These are phyloP conservation scores for Microdochium nivale DNA, from an alignment of 2,329 filamentous ascomycete genomes.

Conservation along the genomic window DNA sequence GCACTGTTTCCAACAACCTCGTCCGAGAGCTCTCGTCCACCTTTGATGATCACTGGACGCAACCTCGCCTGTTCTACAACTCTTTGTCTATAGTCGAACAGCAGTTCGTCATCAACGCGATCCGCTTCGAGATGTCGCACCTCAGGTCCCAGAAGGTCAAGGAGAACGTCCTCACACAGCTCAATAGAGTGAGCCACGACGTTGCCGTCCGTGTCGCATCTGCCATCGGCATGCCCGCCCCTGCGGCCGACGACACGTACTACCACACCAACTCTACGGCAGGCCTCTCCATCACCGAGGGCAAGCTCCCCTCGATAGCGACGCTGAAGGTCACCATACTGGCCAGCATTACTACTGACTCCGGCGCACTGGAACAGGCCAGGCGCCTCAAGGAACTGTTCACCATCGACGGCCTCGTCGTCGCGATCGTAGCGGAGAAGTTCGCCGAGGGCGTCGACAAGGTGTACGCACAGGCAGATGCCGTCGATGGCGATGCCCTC, in stretches of 20 bases:
- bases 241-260: constrained; percentile 50
- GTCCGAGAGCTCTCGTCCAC: constrained; percentile 50
- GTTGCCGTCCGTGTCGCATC: constrained; percentile 55
- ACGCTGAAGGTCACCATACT: constrained; percentile 58
- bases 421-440: constrained; percentile 52
- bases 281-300: constrained; percentile 50
- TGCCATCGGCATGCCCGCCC: constrained; percentile 50
- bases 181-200: constrained; percentile 62
- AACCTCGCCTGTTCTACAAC: constrained; percentile 68
- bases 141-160: constrained; percentile 49
- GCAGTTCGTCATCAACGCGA: constrained; percentile 64
- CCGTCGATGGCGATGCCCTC: constrained; percentile 53
- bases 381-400: constrained; percentile 40
- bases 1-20: constrained; percentile 42
- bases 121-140: constrained; percentile 61
- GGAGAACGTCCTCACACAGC: constrained; percentile 56
- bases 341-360: constrained; percentile 28
- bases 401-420: constrained; percentile 39
- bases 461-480: constrained; percentile 59
- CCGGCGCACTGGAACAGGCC: constrained; percentile 36
- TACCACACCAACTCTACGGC: constrained; percentile 62
- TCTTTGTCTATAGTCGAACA: constrained; percentile 57
- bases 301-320: constrained; percentile 49
- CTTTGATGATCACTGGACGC: constrained; percentile 65
- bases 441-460: constrained; percentile 45